Evolutionary conservation across 23 red algal genomes (phyloP), one percentile per base, ranked within the genome.

Genomic region (Gracilariopsis chorda): DNA sequence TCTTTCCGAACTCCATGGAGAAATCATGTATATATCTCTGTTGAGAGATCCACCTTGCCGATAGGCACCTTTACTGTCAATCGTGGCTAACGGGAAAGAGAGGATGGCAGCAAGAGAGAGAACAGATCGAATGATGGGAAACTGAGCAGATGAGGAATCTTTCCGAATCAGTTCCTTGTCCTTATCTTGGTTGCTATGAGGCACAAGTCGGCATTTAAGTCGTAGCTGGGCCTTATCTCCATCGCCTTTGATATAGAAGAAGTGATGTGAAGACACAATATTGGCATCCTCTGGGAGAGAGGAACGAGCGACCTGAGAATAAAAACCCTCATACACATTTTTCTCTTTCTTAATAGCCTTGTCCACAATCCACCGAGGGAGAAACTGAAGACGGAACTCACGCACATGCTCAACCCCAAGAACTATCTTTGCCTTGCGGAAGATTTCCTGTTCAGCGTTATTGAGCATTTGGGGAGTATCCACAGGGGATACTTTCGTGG

Each of bases 11-110:
- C 62, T 36, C 8, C 30, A n/a, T 43, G 58, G 30, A 21, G 80
- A 58, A 7, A 51, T n/a, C 16, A 85, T 59, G 25, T 85, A 85
- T 17, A 70, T 51, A 12, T 65, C 1, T 29, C 57, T 4, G 7
- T 64, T 47, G 35, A 85, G 29, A 12, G 52, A n/a, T 2, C 80
- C 80, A 11, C 57, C 24, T 28, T 85, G 58, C 6, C 64, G 35
- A 48, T 52, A 85, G 5, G 80, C 59, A 11, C 80, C 80, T 34
- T 85, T 85, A 37, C 44, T 85, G 52, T 85, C 80, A 7, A 70
- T 27, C 35, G 59, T 48, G 39, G 59, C 33, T 9, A 85, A 21
- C 25, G 42, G 0, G 8, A 10, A 25, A n/a, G 3, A 36, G 23
- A 85, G 39, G 16, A 63, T 32, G 1, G 80, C 9, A 2, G 80